These are phyloP conservation scores for Obelidium mucronatum DNA, from an alignment of 192 early-diverging fungal genomes.

Conservation along the genomic window DNA sequence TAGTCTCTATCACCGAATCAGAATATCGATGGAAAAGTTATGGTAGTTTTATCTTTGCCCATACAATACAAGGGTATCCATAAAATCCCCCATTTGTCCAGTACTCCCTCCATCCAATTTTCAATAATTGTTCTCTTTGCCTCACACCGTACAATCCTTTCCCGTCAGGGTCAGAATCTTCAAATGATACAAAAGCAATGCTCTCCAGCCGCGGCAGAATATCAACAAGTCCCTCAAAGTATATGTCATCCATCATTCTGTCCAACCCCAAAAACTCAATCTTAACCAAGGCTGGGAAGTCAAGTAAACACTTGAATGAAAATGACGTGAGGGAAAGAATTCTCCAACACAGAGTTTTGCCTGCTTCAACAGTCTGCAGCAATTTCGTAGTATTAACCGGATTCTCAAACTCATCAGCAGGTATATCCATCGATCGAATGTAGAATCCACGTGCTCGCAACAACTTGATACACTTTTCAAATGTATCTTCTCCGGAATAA, in stretches of 20 bases:
- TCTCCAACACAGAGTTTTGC: not conserved
- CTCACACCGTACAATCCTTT: not conserved
- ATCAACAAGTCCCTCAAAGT: not conserved
- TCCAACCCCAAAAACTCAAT: not conserved
- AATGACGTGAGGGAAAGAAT: not conserved
- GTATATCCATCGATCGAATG: not conserved
- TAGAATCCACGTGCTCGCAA: not conserved
- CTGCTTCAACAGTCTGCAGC: not conserved
- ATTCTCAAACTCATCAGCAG: not conserved
- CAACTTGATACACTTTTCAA: not conserved
- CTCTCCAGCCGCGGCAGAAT: not conserved
- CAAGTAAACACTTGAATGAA: not conserved
- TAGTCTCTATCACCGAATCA: no score
- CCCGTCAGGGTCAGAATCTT: not conserved
- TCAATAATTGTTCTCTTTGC: not conserved
- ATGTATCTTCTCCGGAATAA: not conserved
- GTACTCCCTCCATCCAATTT: not conserved
- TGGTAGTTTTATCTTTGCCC: no score
- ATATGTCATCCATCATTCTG: not conserved
- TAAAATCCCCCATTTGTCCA: not conserved
- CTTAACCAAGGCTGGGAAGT: not conserved
- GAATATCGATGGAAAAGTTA: no score
- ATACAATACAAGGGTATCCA: conserved; percentile 2
- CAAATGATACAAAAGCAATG: not conserved
- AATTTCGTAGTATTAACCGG: not conserved